Base-by-base conservation (phyloP, 345 rosid genomes). In the Kernera saxatilis region DNA sequence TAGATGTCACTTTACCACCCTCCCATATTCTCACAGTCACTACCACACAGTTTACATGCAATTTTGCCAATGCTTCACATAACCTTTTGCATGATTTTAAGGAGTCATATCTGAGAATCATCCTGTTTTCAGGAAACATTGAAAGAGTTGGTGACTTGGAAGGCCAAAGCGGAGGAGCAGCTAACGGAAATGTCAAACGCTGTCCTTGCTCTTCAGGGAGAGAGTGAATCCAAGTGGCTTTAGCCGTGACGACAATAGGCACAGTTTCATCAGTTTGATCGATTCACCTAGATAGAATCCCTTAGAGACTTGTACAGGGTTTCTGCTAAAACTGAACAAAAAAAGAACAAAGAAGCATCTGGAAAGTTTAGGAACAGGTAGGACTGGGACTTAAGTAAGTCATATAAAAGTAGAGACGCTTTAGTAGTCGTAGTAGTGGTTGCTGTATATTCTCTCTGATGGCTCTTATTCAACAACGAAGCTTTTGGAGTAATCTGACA, bases 61-160 rank as follows among this genome's bases (percentile, higher is more conserved):
- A n/a, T 57, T 19, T 51, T 35, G 36, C 36, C 14, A 51, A 13
- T 37, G 46, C 35, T 65, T 49, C 32, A 10, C 4, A 21, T 35
- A 12, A 19, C 50, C 26, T 14, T 45, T 45, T 14, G 25, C 32
- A 17, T 60, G 35, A 54, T 46, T 18, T 17, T 11, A 37, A 30
- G 41, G 64, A 55, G n/a, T n/a, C n/a, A n/a, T n/a, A n/a, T n/a
- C n/a, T n/a, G n/a, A n/a, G n/a, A n/a, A n/a, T 5, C 40, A 11
- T 30, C 21, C 3, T 60, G 25, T n/a, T 19, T 21, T 39, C 85
- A 90, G 97, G 93, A 87, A 78, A 84, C 78, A 78, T 71, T 77
- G 54, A 87, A 90, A 77, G 97, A 93, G 76, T 65, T 85, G 71
- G 63, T 78, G 67, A 81, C 85, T 30, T 90, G 98, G 98, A 93